phyloP scores from a whole-genome alignment of 2,329 filamentous ascomycete genomes.

The Claviceps purpurea region DNA sequence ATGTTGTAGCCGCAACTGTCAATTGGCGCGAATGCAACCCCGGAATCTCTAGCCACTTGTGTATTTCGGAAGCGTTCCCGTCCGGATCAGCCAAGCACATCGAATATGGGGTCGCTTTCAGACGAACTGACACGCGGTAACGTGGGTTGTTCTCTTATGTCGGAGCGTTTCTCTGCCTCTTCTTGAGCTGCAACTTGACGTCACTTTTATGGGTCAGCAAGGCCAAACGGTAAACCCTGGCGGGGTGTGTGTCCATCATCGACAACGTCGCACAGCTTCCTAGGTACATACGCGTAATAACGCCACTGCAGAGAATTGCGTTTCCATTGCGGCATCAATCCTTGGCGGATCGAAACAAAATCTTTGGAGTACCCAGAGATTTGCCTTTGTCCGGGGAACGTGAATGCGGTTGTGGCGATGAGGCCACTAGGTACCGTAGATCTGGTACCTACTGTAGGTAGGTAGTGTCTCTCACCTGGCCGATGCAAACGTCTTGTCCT shows the following conservation, averaged over 20 bases:
- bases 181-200: background rate
- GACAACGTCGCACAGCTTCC: background rate
- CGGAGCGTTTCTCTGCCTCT: background rate
- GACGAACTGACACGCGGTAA: background rate
- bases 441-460: too few relatives aligned
- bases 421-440: too few relatives aligned
- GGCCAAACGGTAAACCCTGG: background rate
- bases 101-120: background rate
- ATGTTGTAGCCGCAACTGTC: background rate
- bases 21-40: background rate
- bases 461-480: background rate
- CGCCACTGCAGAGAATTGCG: background rate
- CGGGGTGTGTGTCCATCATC: background rate
- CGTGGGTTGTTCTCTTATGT: background rate
- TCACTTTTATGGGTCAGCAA: background rate
- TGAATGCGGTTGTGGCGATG: too few relatives aligned
- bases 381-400: too few relatives aligned
- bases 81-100: background rate
- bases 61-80: background rate
- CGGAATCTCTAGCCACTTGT: background rate
- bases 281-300: too few relatives aligned
- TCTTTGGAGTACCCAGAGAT: too few relatives aligned
- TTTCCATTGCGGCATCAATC: background rate
- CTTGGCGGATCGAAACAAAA: background rate
- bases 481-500: background rate